Conservation (phyloP, 257 asterid genomes). For the Paulownia fortunei region DNA sequence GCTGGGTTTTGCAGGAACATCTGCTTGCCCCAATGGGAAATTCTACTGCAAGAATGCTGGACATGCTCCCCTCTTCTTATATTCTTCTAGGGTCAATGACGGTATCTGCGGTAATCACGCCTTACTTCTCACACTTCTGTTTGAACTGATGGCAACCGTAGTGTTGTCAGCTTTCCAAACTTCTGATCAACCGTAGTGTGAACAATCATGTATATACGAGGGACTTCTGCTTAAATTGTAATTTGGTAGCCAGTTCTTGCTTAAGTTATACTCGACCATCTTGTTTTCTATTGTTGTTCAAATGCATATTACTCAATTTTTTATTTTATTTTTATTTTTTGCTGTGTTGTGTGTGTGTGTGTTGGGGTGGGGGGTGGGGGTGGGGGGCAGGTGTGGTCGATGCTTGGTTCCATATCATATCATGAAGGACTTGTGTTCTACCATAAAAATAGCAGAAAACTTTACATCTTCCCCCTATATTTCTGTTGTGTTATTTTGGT, state of each 20-base stretch:
- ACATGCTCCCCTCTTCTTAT: constrained; percentile 65
- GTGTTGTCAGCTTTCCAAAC: background rate
- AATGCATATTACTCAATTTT: background rate
- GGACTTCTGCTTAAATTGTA: background rate
- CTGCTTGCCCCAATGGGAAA: constrained; percentile 91
- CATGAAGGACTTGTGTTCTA: constrained; percentile 19
- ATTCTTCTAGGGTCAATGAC: constrained; percentile 92
- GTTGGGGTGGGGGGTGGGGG: background rate
- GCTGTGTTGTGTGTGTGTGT: no score
- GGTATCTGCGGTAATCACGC: constrained; percentile 83
- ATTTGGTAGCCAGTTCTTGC: constrained; percentile 24
- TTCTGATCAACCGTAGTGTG: background rate
- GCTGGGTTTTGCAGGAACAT: constrained; percentile 76
- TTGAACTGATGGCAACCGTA: background rate
- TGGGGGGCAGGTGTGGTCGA: background rate
- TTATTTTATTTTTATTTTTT: background rate
- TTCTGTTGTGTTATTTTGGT: constrained; percentile 6
- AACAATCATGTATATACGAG: background rate
- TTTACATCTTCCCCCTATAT: background rate
- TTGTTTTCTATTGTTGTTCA: background rate
- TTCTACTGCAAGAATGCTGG: constrained; percentile 91
- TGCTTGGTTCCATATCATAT: background rate
- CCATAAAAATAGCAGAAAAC: constrained; percentile 10
- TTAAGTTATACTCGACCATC: constrained; percentile 13
- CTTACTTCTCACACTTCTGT: background rate